Percentiles rank a stretch among this genome's conserved stretches.
Conservation (phyloP, 2,329 filamentous ascomycete species). For the Alternaria conjuncta region DNA sequence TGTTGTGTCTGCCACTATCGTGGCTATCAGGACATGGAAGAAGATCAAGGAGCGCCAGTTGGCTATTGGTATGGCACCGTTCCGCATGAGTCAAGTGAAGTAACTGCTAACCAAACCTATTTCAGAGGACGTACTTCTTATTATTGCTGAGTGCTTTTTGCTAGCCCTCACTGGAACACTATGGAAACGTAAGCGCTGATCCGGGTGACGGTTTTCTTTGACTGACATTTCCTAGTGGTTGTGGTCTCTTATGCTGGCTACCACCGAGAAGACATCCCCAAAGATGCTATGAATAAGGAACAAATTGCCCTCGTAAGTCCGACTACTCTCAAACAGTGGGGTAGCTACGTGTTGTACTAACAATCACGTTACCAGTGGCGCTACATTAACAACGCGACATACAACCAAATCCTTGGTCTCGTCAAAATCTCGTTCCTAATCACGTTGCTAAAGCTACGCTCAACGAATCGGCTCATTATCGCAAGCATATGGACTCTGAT, state of each 20-base stretch:
- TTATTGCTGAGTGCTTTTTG: neutral
- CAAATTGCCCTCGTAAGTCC: neutral
- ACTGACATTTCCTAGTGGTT: neutral
- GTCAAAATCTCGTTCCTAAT: slow-evolving; percentile 18
- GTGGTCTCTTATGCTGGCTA: slow-evolving; percentile 1
- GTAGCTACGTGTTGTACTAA: neutral
- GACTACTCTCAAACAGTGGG: neutral
- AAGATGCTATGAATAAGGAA: slow-evolving; percentile 4
- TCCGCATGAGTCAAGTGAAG: neutral
- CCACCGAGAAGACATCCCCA: slow-evolving; percentile 5
- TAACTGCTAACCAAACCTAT: neutral
- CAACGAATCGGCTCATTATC: slow-evolving; percentile 2
- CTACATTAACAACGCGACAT: slow-evolving; percentile 4
- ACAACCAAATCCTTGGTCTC: slow-evolving; percentile 14
- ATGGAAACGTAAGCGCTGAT: neutral
- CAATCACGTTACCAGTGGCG: slow-evolving; percentile 6
- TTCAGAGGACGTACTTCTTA: neutral
- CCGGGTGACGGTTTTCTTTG: too few relatives aligned
- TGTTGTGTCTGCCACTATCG: neutral
- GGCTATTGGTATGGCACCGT: neutral
- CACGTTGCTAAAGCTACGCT: slow-evolving; percentile 11
- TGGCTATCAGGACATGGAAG: slow-evolving; percentile 7
- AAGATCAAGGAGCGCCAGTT: neutral
- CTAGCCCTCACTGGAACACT: neutral
- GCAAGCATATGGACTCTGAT: slow-evolving; percentile 10